phyloP scores from a whole-genome alignment of 495 filamentous ascomycete genomes.

The Endocarpon pusillum region DNA sequence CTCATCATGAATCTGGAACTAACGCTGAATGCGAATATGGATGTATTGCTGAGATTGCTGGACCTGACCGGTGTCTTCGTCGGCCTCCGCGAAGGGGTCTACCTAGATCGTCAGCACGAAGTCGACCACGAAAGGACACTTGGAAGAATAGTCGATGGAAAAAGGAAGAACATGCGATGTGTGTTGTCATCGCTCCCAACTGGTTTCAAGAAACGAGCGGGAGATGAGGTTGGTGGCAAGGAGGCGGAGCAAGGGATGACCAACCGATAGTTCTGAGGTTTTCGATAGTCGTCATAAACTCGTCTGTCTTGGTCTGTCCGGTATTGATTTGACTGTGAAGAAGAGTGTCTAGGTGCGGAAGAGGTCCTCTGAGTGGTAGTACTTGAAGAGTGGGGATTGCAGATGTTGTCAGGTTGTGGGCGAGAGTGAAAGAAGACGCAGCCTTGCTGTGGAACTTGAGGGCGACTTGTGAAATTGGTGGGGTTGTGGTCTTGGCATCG shows the following conservation, averaged over 20 bases:
- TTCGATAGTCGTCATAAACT: conserved; percentile 99
- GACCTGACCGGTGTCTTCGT: conserved; percentile 91
- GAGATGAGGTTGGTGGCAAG: neutral
- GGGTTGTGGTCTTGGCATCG: no score
- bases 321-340: conserved; percentile 5
- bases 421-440: no score
- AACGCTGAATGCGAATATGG: conserved; percentile 99
- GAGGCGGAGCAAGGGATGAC: conserved; percentile 6
- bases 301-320: conserved; percentile 25
- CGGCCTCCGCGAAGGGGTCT: conserved; percentile 99
- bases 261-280: conserved; percentile 95
- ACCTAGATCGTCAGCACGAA: conserved; percentile 6
- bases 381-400: conserved; percentile 1
- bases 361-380: neutral
- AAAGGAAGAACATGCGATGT: neutral
- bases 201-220: conserved; percentile 1
- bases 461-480: no score
- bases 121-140: neutral
- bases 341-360: neutral
- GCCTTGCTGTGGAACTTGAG: no score
- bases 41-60: conserved; percentile 95
- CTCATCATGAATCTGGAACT: conserved; percentile 21
- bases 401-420: neutral
- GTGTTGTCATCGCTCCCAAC: neutral
- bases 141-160: neutral